Percentiles rank a stretch among this genome's conserved stretches.
Evolutionary conservation across 768 basidiomycete species (phyloP).

Genomic region (Dentipellis sp.): DNA sequence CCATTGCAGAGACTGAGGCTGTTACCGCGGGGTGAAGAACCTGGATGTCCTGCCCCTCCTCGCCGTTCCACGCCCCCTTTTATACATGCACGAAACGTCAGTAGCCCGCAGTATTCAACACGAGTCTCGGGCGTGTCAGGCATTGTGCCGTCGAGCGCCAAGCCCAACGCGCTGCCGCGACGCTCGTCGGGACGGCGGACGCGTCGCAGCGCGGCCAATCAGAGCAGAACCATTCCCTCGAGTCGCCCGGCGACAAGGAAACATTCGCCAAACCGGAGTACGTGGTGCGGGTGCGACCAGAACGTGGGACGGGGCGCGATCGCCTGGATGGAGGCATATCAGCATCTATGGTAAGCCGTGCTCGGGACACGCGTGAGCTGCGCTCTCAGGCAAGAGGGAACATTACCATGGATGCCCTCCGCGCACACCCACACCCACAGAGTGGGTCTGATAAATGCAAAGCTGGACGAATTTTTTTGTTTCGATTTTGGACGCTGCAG

Average conservation of each 20-base stretch:
- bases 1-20: background rate
- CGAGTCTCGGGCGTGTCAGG: background rate
- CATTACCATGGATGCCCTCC: background rate
- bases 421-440: background rate
- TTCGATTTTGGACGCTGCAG: too few relatives aligned
- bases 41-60: background rate
- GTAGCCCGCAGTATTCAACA: background rate
- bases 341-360: background rate
- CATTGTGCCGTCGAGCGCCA: background rate
- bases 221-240: background rate
- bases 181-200: background rate
- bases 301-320: background rate
- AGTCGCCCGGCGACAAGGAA: background rate
- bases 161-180: background rate
- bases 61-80: background rate
- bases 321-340: background rate
- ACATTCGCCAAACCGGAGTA: background rate
- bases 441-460: background rate
- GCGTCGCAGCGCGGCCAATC: background rate
- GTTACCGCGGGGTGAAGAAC: conserved; percentile 5
- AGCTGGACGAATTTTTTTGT: background rate
- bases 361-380: background rate
- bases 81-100: background rate
- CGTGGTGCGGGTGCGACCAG: background rate
- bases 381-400: background rate